Base-by-base conservation (phyloP, 129 eudicot species). In the Lactuca saligna region DNA sequence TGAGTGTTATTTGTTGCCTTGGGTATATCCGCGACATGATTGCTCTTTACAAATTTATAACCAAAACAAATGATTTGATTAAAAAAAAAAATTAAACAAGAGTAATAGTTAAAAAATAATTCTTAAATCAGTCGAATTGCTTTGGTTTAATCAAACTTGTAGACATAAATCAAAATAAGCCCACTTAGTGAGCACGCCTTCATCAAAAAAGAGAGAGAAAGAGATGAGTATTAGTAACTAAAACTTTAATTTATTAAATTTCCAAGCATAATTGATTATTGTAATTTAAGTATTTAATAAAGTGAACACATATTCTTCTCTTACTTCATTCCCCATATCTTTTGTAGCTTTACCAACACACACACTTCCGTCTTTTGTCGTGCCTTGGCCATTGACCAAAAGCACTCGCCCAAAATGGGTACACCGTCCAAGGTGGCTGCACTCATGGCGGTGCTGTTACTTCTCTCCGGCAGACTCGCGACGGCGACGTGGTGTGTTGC, bases 401-500 rank as follows among this genome's bases (percentile, higher is more conserved):
- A 48, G 34, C 58, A 61, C 44, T n/a, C 46, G 7, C 56, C 66
- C 14, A 53, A 16, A 58, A 81, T 81, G 82, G 72, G 25, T 37
- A 12, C 65, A 13, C 65, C 29, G 17, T 49, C 51, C 62, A 69
- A 67, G 51, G 75, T 54, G 34, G 48, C 71, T 6, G 78, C 57
- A 4, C 17, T 67, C 38, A 20, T 50, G 61, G 46, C 49, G 72
- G 51, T 57, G 50, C 68, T 65, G 0, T n/a, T 77, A 17, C 12
- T 70, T 25, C n/a, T 68, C 0, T 50, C 53, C 12, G 44, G 54
- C 57, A 25, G 50, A 37, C 32, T 13, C 31, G 37, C 79, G 20
- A 41, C 57, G 38, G 77, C 66, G 2, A 65, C 65, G 2, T 87
- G 97, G 95, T 87, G 97, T 17, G 95, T 91, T 31, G 83, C 77